Evolutionary conservation across 2,329 filamentous ascomycete species (phyloP).

Genomic region (Colletotrichum sp.): DNA sequence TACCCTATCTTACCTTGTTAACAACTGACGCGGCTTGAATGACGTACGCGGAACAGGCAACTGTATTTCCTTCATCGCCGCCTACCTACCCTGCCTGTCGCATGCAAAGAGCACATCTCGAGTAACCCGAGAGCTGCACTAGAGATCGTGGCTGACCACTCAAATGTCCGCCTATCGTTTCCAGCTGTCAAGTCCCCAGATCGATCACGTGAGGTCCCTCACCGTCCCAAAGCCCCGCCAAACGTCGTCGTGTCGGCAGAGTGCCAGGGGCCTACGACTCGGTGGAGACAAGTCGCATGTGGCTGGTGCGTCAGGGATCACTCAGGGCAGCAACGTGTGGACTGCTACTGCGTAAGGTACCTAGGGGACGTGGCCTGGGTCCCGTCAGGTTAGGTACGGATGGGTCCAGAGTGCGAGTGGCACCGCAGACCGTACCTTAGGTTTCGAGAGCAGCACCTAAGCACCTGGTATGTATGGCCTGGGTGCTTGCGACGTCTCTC

Average conservation of each 20-base stretch:
- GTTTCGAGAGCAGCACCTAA: conserved; percentile 1
- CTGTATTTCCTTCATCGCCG: not conserved
- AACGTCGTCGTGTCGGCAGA: conserved; percentile 4
- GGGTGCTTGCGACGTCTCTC: conserved; percentile 14
- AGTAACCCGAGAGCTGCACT: not conserved
- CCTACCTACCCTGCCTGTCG: not conserved
- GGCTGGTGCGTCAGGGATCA: conserved; percentile 20
- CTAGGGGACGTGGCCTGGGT: not conserved
- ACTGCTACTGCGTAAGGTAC: not conserved
- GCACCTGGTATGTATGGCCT: not conserved
- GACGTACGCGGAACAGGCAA: conserved; percentile 11
- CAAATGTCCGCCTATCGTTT: not conserved
- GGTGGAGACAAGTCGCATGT: conserved; percentile 5
- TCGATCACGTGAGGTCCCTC: conserved; percentile 4
- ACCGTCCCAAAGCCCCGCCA: conserved; percentile 8
- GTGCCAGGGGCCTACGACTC: conserved; percentile 13
- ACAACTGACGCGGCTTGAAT: not conserved
- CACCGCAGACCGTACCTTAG: not conserved
- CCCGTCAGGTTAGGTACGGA: not conserved
- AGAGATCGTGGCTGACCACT: not conserved
- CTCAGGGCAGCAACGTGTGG: conserved; percentile 3
- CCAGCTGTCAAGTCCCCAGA: not conserved
- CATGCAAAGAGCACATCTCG: not conserved
- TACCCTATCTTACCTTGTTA: not conserved
- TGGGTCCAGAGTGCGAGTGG: no score